These are phyloP conservation scores for Sonneratia caseolaris DNA, from an alignment of 345 rosid species.

Conservation along the genomic window DNA sequence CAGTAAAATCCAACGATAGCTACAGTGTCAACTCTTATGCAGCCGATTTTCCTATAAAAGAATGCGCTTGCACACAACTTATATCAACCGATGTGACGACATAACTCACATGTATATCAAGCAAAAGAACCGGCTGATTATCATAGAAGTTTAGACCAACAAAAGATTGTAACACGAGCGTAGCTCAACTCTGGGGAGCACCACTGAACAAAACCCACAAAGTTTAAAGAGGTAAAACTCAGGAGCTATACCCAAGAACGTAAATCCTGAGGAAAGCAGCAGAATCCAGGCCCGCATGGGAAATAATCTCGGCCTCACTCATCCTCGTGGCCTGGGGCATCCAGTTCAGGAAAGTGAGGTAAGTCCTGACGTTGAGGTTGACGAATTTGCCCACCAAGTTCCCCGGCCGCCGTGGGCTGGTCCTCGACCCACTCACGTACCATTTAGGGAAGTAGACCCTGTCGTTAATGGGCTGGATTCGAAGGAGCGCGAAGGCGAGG, in stretches of 20 bases:
- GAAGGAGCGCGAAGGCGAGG: slow-evolving; percentile 77
- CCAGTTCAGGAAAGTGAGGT: slow-evolving; percentile 86
- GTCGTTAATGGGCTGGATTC: slow-evolving; percentile 88
- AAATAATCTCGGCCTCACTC: slow-evolving; percentile 65
- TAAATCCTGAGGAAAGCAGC: slow-evolving; percentile 86
- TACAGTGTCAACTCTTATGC: neutral
- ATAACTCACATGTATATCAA: too few relatives aligned
- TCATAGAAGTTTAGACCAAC: too few relatives aligned
- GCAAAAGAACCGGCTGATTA: too few relatives aligned
- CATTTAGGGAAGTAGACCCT: slow-evolving; percentile 89
- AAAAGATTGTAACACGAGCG: too few relatives aligned
- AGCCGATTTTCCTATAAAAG: neutral
- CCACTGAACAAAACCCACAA: neutral
- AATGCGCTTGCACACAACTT: neutral
- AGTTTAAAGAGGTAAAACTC: neutral
- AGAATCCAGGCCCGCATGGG: slow-evolving; percentile 93
- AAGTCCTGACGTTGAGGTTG: slow-evolving; percentile 63
- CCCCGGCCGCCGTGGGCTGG: slow-evolving; percentile 55
- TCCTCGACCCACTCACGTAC: slow-evolving; percentile 58
- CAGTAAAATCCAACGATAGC: neutral
- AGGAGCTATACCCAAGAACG: slow-evolving; percentile 56
- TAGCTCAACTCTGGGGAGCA: neutral
- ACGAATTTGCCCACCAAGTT: slow-evolving; percentile 67
- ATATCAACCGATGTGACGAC: neutral
- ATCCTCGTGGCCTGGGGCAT: slow-evolving; percentile 96